These are phyloP conservation scores for Suillus spraguei DNA, from an alignment of 768 basidiomycete genomes.

Conservation along the genomic window DNA sequence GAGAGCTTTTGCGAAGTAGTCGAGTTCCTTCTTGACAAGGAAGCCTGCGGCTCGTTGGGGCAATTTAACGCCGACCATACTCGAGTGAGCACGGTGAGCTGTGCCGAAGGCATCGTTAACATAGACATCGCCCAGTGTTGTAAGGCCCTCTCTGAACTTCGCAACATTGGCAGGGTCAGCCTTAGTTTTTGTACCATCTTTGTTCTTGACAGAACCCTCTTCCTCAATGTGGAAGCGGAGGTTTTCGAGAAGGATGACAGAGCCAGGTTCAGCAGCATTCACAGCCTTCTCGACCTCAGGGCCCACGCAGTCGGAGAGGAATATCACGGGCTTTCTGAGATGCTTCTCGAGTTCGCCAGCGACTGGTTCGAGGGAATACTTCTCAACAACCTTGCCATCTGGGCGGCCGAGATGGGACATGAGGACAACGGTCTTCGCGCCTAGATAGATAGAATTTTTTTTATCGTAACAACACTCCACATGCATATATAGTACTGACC, in stretches of 20 bases:
- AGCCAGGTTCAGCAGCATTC: conserved; percentile 55
- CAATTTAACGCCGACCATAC: conserved; percentile 96
- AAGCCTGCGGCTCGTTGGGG: conserved; percentile 93
- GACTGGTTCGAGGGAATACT: conserved; percentile 91
- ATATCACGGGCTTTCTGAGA: conserved; percentile 72
- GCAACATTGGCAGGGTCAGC: conserved; percentile 82
- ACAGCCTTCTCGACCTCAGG: conserved; percentile 82
- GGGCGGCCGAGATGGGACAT: conserved; percentile 99
- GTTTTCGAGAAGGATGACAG: conserved; percentile 93
- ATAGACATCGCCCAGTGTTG: conserved; percentile 93
- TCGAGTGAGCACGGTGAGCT: conserved; percentile 97
- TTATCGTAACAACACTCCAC: neutral
- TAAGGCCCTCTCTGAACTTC: conserved; percentile 86
- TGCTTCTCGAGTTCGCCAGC: conserved; percentile 77
- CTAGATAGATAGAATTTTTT: conserved; percentile 37
- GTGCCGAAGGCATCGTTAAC: conserved; percentile 99
- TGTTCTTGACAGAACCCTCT: conserved; percentile 92
- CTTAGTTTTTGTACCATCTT: conserved; percentile 93
- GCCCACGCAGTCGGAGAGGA: conserved; percentile 86
- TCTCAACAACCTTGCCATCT: conserved; percentile 85
- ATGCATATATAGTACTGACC: conserved; percentile 44
- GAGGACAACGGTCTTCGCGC: conserved; percentile 81
- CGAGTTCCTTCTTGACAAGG: conserved; percentile 98
- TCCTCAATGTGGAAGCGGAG: conserved; percentile 98
- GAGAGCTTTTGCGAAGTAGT: conserved; percentile 97